Percentiles rank a stretch among this genome's conserved stretches.
Evolutionary conservation across 2,329 filamentous ascomycete genomes (phyloP).

Genomic region (Penicillium sp.): DNA sequence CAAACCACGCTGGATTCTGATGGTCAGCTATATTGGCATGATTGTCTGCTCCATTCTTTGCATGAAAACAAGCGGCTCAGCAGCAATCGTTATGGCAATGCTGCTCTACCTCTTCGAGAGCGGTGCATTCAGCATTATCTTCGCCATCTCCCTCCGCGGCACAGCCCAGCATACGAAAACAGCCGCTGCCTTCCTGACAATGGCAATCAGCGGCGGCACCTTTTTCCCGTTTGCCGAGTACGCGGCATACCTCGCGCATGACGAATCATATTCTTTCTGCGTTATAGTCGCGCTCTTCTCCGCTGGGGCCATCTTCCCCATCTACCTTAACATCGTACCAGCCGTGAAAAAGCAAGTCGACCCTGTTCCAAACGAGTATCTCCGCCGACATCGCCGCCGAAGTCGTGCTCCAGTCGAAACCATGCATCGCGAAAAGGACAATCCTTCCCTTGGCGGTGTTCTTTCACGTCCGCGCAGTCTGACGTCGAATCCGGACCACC

Average conservation of each 20-base stretch:
- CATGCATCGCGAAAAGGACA: constrained; percentile 29
- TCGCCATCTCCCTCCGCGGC: constrained; percentile 57
- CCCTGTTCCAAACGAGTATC: constrained; percentile 42
- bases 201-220: constrained; percentile 54
- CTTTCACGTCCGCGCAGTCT: constrained; percentile 31
- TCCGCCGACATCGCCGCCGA: constrained; percentile 29
- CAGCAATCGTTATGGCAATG: constrained; percentile 49
- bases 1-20: constrained; percentile 57
- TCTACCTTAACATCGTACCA: constrained; percentile 52
- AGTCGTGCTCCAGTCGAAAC: constrained; percentile 8
- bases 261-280: constrained; percentile 50
- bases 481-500: constrained; percentile 20
- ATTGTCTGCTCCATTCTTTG: constrained; percentile 52
- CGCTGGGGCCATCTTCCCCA: constrained; percentile 51
- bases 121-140: constrained; percentile 59
- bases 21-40: constrained; percentile 52
- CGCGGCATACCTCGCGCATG: constrained; percentile 40
- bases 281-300: constrained; percentile 54
- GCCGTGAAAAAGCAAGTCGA: constrained; percentile 52
- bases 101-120: constrained; percentile 60
- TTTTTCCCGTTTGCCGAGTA: constrained; percentile 56
- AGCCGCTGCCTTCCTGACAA: constrained; percentile 53
- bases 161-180: constrained; percentile 58
- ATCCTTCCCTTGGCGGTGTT: constrained; percentile 29
- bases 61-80: constrained; percentile 48